Evolutionary conservation across 495 filamentous ascomycete species (phyloP), one percentile per base, ranked within the genome.

Genomic region (Neurospora sp.): DNA sequence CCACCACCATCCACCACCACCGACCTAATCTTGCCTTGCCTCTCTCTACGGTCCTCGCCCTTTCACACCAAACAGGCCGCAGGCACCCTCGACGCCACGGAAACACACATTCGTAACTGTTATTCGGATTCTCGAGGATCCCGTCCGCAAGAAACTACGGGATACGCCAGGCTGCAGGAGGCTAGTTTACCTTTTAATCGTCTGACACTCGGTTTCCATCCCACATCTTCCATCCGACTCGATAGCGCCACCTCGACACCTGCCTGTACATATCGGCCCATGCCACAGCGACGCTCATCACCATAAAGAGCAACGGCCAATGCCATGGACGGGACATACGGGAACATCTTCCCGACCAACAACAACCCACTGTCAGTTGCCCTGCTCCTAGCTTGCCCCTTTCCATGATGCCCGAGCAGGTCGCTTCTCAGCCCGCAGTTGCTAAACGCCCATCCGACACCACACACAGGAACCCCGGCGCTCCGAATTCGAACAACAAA

Each of bases 321-420:
- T 72, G 72, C 71, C 14, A 81, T 81, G 79, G 79, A 80, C 46
- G 79, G 79, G 9, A 70, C 79, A 53, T 81, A 81, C 69, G 79
- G 79, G 70, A 81, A 80, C 44, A 72, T 79, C n/a, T 76, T 76
- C 46, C 78, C 77, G 27, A 46, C 77, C 8, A 71, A 42, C 73
- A 76, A 69, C 46, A 44, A n/a, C n/a, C 44, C 41, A 68, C 44
- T 71, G 35, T 27, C 35, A 41, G 69, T 71, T 48, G 40, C 41
- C 68, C 65, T 42, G 39, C 71, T n/a, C 31, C 68, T 70, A 37
- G 71, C 41, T n/a, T 38, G 22, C 71, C 37, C 71, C 14, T 42
- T 70, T 37, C 35, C 37, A 48, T 71, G 41, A 72, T 11, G 59
- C 68, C 69, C 41, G 20, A 71, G 2, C 38, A 39, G 37, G 42